Evolutionary conservation across 148 eudicot species (phyloP).

Genomic region (Camellia japonica): DNA sequence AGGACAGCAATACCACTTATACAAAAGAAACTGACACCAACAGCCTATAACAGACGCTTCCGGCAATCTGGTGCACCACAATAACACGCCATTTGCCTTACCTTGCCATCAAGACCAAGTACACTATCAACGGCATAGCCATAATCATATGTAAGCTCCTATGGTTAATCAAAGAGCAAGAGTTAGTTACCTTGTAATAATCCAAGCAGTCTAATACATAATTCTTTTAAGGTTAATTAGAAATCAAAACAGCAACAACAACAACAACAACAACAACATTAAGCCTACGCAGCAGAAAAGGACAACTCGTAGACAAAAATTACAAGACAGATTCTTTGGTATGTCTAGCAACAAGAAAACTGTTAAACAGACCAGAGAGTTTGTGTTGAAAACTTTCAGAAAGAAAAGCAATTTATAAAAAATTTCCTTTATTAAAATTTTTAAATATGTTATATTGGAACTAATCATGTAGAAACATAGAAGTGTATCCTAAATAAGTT

Average conservation of each 20-base stretch:
- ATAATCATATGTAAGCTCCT: conserved; percentile 86
- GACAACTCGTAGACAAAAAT: too few species aligned
- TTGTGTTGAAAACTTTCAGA: neutral
- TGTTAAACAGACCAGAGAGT: too few species aligned
- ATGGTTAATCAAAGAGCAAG: neutral
- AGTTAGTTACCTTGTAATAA: neutral
- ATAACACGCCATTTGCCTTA: conserved; percentile 43
- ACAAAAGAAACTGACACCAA: neutral
- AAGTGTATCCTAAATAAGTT: neutral
- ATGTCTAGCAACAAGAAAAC: neutral
- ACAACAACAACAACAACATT: too few species aligned
- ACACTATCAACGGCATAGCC: conserved; percentile 71
- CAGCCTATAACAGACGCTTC: conserved; percentile 51
- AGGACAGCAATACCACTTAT: neutral
- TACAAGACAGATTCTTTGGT: neutral
- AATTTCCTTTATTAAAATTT: neutral
- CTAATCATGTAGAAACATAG: neutral
- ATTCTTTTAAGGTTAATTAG: neutral
- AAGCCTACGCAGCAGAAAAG: neutral
- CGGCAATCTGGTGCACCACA: conserved; percentile 75
- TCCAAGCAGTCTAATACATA: neutral
- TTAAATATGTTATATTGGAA: neutral
- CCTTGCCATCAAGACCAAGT: conserved; percentile 62
- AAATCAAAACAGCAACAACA: neutral
- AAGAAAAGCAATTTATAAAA: neutral